Conservation (phyloP, 73 alveolate genomes). For the Tetrahymena malaccensis region DNA sequence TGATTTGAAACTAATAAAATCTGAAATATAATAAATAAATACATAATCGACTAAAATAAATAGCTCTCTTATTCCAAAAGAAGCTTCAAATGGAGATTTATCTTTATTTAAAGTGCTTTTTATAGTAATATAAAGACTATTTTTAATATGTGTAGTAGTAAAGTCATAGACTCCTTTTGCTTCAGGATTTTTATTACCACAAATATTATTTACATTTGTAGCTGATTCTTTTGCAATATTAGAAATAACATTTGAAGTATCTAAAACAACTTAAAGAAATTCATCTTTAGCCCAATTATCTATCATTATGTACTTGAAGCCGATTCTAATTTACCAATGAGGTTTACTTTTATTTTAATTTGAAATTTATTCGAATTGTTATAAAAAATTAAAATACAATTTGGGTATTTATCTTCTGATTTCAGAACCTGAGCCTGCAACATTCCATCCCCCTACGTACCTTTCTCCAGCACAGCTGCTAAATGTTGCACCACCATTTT, state of each 20-base stretch:
- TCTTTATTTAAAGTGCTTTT: neutral
- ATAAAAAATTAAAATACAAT: neutral
- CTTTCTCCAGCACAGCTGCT: neutral
- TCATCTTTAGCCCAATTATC: neutral
- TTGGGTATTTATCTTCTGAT: neutral
- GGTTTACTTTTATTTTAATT: neutral
- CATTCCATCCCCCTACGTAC: neutral
- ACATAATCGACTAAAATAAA: neutral
- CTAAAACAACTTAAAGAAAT: neutral
- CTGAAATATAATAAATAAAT: neutral
- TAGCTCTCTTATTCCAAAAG: neutral
- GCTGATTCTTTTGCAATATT: neutral
- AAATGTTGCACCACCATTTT: neutral
- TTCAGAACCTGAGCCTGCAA: neutral
- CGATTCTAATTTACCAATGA: neutral
- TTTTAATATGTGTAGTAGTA: neutral
- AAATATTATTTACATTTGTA: neutral
- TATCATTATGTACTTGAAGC: neutral
- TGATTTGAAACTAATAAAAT: neutral
- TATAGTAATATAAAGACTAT: neutral
- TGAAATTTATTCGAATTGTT: too few relatives aligned
- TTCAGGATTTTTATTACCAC: neutral
- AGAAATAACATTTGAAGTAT: neutral
- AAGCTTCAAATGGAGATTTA: neutral
- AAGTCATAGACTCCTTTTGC: neutral